A percentile compares a stretch with the other conserved stretches of the same genome.
Evolutionary conservation across 2,329 filamentous ascomycete species (phyloP).

Genomic region (Trichophaea hybrida): DNA sequence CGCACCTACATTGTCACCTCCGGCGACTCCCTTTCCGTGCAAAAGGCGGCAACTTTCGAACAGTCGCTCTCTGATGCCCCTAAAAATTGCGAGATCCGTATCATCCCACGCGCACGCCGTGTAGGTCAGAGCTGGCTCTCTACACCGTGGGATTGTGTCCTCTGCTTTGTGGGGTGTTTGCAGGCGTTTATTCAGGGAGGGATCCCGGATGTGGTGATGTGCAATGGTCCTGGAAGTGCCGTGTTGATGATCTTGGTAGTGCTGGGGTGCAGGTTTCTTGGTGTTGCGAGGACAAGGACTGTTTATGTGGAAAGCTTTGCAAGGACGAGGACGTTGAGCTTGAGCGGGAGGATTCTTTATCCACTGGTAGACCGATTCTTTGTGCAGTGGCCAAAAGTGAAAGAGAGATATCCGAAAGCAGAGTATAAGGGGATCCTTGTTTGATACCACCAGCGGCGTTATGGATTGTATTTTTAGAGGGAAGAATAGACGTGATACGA

Average conservation of each 20-base stretch:
- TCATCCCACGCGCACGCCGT: constrained; percentile 59
- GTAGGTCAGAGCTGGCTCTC: constrained; percentile 71
- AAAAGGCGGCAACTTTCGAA: constrained; percentile 52
- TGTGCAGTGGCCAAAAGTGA: constrained; percentile 26
- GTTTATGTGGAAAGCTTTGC: constrained; percentile 92
- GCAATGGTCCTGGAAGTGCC: constrained; percentile 26
- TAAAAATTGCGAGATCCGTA: constrained; percentile 46
- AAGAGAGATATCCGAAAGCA: constrained; percentile 20
- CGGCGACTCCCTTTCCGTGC: constrained; percentile 58
- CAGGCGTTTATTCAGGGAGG: constrained; percentile 13
- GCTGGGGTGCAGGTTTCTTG: constrained; percentile 28
- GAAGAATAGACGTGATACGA: neutral
- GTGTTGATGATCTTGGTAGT: constrained; percentile 25
- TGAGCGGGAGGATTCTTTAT: constrained; percentile 66
- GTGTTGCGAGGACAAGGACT: constrained; percentile 49
- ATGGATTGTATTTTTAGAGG: neutral
- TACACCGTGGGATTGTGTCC: constrained; percentile 52
- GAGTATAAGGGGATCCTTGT: constrained; percentile 27
- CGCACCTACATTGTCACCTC: constrained; percentile 70
- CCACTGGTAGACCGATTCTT: constrained; percentile 26
- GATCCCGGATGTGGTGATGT: constrained; percentile 25
- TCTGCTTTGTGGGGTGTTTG: constrained; percentile 43
- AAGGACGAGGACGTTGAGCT: constrained; percentile 62
- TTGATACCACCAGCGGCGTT: constrained; percentile 10
- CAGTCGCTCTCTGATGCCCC: constrained; percentile 30